phyloP scores from a whole-genome alignment of 2,329 filamentous ascomycete species.

The Coniochaeta sp. region DNA sequence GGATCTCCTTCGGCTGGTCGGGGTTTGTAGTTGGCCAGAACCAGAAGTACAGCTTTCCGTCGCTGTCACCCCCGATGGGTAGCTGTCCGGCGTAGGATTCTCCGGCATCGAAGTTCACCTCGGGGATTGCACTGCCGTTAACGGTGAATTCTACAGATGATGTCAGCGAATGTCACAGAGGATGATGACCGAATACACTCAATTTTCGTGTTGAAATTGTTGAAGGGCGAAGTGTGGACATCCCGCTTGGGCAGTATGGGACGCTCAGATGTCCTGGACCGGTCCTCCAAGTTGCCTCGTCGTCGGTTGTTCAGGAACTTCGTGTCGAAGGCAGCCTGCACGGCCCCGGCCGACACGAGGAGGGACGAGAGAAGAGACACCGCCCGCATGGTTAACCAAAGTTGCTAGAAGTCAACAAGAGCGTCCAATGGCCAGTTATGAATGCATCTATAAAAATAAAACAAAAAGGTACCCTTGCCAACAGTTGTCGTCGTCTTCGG shows the following conservation, averaged over 20 bases:
- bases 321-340: not conserved
- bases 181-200: not conserved
- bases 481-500: not conserved
- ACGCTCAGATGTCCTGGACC: not conserved
- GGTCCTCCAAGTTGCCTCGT: not conserved
- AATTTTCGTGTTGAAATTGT: not conserved
- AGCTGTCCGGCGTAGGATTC: constrained; percentile 56
- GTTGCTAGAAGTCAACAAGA: not conserved
- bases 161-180: not conserved
- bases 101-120: constrained; percentile 59
- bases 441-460: not conserved
- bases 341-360: not conserved
- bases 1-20: constrained; percentile 43
- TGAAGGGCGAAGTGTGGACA: not conserved
- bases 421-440: not conserved
- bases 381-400: not conserved
- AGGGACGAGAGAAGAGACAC: not conserved
- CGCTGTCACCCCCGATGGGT: constrained; percentile 40
- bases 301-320: not conserved
- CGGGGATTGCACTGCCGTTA: constrained; percentile 55
- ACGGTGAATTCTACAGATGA: constrained; percentile 50
- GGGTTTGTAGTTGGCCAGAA: constrained; percentile 51
- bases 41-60: constrained; percentile 53
- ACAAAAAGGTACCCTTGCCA: not conserved
- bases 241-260: not conserved